These are phyloP conservation scores for Seiridium unicorne DNA, from an alignment of 2,329 filamentous ascomycete species.

Conservation along the genomic window DNA sequence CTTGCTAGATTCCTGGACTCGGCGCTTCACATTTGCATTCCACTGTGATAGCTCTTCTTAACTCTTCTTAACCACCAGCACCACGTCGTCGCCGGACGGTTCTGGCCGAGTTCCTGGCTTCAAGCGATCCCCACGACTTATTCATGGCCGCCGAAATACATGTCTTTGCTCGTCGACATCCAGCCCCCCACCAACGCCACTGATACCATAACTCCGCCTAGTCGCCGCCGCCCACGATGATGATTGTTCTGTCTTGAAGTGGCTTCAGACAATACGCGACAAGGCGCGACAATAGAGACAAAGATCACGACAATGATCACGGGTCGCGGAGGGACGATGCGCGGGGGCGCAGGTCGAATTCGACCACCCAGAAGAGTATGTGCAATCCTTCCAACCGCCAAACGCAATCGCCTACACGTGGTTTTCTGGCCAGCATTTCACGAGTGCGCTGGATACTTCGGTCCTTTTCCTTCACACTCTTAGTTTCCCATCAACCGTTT, in stretches of 20 bases:
- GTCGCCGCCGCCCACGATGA: neutral
- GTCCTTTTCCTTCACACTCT: no score
- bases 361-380: conserved; percentile 30
- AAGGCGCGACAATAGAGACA: neutral
- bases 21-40: neutral
- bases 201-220: no score
- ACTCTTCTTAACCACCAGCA: no score
- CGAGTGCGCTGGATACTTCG: no score
- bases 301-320: conserved; percentile 24
- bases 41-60: neutral
- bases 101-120: no score
- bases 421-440: neutral
- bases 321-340: conserved; percentile 27
- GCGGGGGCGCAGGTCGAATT: conserved; percentile 27
- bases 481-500: no score
- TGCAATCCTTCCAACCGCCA: neutral
- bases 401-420: no score
- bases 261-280: no score
- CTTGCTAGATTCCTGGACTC: neutral
- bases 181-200: neutral
- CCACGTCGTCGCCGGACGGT: no score
- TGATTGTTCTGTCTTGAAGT: neutral
- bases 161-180: neutral
- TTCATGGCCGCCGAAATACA: neutral
- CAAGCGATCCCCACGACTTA: neutral